Base-by-base conservation (phyloP, 1,139 yeast species). In the Nakaseomyces sp. region DNA sequence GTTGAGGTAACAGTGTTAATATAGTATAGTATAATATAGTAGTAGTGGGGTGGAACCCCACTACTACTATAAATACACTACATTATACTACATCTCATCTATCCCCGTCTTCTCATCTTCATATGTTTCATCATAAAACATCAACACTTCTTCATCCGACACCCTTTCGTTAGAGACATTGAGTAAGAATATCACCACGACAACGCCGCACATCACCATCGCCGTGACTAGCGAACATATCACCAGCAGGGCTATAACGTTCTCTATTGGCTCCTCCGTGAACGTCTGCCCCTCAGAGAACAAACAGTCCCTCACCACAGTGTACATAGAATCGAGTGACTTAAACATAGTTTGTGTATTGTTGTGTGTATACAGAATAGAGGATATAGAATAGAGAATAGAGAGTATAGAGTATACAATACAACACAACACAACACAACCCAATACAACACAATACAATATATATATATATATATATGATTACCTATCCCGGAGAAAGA, bases 261-360 rank as follows among this genome's bases (percentile, higher is more conserved):
- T 35, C 28, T 35, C 38, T 20, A 35, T 35, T 4, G 38, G 38
- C 28, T 35, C 38, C 8, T 35, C 38, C 5, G 26, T 20, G 18
- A 35, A 35, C 8, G 17, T 13, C 19, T 35, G 38, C 8, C 38
- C 38, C 38, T 20, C 26, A 5, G 38, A 35, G 38, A 35, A 35
- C 18, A 35, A 12, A 22, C 28, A 35, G 28, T 35, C 28, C 13
- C 28, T 20, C 5, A 35, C 28, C 7, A 35, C 38, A 9, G 26
- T 35, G 28, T 35, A 35, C 38, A 35, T 35, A 22, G 38, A 20
- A 35, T 35, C 38, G 38, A 35, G 28, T 28, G 38, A 32, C 12
- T 32, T 32, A 12, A 32, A n/a, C 36, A 32, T 32, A 7, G 10
- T 6, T 30, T 4, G 19, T n/a, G n/a, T n/a, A n/a, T n/a, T n/a